phyloP scores from a whole-genome alignment of 768 basidiomycete genomes.

The Hypholoma sublateritium region DNA sequence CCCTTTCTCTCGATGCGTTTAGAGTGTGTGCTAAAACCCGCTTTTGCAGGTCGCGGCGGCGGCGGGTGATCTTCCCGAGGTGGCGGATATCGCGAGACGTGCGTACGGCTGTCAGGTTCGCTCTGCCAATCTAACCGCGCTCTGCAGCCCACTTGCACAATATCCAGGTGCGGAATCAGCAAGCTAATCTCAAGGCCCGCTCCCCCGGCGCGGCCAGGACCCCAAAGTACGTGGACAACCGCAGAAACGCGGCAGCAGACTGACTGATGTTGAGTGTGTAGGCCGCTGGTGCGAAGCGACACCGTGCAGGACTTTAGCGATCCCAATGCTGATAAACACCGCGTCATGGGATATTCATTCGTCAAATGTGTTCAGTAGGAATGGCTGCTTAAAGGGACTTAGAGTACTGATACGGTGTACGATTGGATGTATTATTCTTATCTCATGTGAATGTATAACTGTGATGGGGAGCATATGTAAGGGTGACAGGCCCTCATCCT shows the following conservation, averaged over 20 bases:
- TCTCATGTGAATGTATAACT: conserved; percentile 5
- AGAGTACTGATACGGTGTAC: no score
- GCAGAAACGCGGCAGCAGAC: neutral
- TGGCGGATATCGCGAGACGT: conserved; percentile 30
- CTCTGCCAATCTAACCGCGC: neutral
- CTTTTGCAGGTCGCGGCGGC: conserved; percentile 31
- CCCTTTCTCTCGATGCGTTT: neutral
- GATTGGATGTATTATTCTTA: conserved; percentile 9
- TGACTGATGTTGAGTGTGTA: conserved; percentile 6
- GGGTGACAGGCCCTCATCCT: neutral
- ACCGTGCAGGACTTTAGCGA: conserved; percentile 22
- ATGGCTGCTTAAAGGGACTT: neutral
- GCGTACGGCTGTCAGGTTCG: conserved; percentile 4
- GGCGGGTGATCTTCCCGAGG: conserved; percentile 41
- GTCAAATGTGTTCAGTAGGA: conserved; percentile 22
- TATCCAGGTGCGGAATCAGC: neutral
- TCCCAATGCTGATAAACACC: conserved; percentile 23
- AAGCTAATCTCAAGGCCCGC: neutral
- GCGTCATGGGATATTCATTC: conserved; percentile 31
- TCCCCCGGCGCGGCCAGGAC: no score
- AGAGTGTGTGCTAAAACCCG: neutral
- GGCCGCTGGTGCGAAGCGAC: conserved; percentile 17
- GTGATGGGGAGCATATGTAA: conserved; percentile 1
- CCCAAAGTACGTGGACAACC: no score
- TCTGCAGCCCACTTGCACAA: conserved; percentile 7